phyloP scores from a whole-genome alignment of 805 yeast species.

The Yamadazyma endophytica region DNA sequence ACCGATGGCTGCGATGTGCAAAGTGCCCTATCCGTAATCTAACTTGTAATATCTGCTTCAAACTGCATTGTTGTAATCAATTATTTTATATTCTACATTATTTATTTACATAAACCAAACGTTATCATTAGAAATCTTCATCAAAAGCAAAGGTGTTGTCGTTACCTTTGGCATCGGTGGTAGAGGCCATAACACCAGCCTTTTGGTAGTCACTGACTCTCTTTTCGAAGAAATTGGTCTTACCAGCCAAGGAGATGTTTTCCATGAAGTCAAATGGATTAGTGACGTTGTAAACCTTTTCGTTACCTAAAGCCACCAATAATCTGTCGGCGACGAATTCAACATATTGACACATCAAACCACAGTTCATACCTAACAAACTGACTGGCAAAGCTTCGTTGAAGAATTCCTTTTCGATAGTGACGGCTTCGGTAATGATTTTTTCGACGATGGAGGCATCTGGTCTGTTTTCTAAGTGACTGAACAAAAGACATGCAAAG shows the following conservation, averaged over 20 bases:
- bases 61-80: too few relatives aligned
- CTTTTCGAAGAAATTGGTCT: constrained; percentile 98
- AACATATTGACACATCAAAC: constrained; percentile 95
- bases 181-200: constrained; percentile 93
- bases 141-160: constrained; percentile 73
- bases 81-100: background rate
- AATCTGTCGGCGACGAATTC: constrained; percentile 97
- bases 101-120: background rate
- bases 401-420: constrained; percentile 89
- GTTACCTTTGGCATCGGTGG: constrained; percentile 44
- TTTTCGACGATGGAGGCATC: constrained; percentile 69
- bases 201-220: constrained; percentile 98
- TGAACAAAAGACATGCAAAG: constrained; percentile 92
- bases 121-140: constrained; percentile 74
- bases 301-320: constrained; percentile 84
- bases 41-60: too few relatives aligned
- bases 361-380: constrained; percentile 90
- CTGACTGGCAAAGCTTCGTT: constrained; percentile 93
- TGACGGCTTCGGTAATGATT: constrained; percentile 93
- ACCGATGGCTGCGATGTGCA: background rate
- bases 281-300: constrained; percentile 78
- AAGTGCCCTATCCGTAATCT: too few relatives aligned
- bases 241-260: constrained; percentile 96
- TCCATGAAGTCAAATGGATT: constrained; percentile 99
- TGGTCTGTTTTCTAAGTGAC: constrained; percentile 91